Conservation (phyloP, 768 basidiomycete genomes). For the Phylloporus scabripes region DNA sequence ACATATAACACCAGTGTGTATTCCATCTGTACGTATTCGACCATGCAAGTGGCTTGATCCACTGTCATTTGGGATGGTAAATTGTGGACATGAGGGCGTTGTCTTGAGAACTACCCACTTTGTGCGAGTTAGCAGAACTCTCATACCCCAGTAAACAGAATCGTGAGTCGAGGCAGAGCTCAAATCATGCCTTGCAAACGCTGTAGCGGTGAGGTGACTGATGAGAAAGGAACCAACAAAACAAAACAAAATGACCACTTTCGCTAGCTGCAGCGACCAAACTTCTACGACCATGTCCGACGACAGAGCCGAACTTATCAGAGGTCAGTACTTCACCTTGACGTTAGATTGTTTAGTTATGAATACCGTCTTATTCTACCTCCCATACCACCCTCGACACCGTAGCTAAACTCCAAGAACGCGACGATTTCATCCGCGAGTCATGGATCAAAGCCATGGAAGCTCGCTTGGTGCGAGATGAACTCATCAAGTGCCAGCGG, state of each 20-base stretch:
- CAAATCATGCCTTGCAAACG: neutral
- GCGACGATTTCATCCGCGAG: constrained; percentile 78
- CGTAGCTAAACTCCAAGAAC: constrained; percentile 57
- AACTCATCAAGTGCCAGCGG: constrained; percentile 84
- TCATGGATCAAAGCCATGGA: constrained; percentile 97
- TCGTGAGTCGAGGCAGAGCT: no score
- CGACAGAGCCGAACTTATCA: constrained; percentile 31
- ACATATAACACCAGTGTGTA: no score
- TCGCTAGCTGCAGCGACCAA: neutral
- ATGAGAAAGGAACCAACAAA: constrained; percentile 1
- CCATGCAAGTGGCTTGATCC: no score
- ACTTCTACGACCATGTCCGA: constrained; percentile 25
- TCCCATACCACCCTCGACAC: neutral
- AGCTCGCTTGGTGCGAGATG: constrained; percentile 78
- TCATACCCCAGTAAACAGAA: no score
- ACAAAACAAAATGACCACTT: constrained; percentile 8
- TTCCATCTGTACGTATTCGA: no score
- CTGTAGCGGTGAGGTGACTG: no score
- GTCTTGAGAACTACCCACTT: no score
- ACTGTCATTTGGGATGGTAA: no score
- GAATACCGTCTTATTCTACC: neutral
- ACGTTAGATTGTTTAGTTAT: neutral
- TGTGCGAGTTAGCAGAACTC: no score
- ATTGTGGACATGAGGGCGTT: no score
- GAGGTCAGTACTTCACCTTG: constrained; percentile 19